Percentiles rank a stretch among this genome's conserved stretches.
Conservation (phyloP, 2,329 filamentous ascomycete species). For the Pyricularia grisea region DNA sequence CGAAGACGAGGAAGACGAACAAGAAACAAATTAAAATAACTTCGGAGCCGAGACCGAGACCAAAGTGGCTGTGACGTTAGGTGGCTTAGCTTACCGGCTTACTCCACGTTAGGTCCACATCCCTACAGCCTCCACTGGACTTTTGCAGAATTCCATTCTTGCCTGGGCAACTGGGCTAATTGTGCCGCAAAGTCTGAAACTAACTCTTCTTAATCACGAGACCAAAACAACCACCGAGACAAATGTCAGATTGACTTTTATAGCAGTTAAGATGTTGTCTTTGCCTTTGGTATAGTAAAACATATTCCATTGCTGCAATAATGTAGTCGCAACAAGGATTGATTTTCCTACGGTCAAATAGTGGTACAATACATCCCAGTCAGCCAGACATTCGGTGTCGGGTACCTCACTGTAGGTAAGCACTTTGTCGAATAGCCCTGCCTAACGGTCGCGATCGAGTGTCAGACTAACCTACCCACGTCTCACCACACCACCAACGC, state of each 20-base stretch:
- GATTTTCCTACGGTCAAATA: background rate
- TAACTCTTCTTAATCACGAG: background rate
- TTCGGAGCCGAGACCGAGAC: background rate
- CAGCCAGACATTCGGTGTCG: background rate
- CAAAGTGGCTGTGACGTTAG: background rate
- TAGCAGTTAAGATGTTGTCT: background rate
- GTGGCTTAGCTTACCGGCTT: background rate
- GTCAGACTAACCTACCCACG: background rate
- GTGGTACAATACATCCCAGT: background rate
- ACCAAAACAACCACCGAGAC: background rate
- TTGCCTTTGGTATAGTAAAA: background rate
- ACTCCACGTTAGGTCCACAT: background rate
- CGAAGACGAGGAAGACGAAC: background rate
- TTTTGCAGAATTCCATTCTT: background rate
- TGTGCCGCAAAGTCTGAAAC: background rate
- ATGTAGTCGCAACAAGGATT: background rate
- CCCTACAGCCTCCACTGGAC: background rate
- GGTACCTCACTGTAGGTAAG: background rate
- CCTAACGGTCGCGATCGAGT: background rate
- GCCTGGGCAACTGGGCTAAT: background rate
- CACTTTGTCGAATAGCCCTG: background rate
- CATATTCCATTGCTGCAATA: background rate
- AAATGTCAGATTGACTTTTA: background rate
- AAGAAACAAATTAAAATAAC: background rate
- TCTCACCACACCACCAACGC: background rate